Evolutionary conservation across 805 yeast species (phyloP), one percentile per base, ranked within the genome.

Genomic region (Kodamaea nitidulidarum): DNA sequence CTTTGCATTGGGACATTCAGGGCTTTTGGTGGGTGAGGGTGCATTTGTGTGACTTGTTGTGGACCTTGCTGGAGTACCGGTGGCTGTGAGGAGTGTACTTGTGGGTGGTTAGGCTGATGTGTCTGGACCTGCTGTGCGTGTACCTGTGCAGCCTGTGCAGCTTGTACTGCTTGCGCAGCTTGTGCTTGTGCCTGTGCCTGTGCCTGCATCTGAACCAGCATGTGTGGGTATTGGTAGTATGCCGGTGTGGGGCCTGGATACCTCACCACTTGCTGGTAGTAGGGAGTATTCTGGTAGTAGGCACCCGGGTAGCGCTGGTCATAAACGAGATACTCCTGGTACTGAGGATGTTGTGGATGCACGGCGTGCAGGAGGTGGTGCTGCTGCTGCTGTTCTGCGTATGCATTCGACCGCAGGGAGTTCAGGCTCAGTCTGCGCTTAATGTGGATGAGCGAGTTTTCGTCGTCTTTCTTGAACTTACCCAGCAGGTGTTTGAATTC

Each of bases 401-500:
- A 41, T 40, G 41, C 36, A 38, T 45, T 45, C 4, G 21, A 30
- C 7, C 58, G 44, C 25, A 49, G 50, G 28, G 48, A 41, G 40
- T 63, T 65, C 31, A 71, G 59, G 30, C 68, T 63, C 24, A 75
- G 67, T 35, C 81, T 56, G 47, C 81, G 55, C 49, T 71, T 73
- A 39, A 76, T 76, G 42, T 64, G 61, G 20, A 64, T 61, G 34
- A 76, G 55, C 4, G 70, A 58, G 18, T 54, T 54, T 45, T 71
- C 73, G 53, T 73, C 77, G 40, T 67, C 72, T 46, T 68, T 72
- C 38, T 63, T 61, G 50, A 76, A 76, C 43, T 65, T 69, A 3
- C 79, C 80, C 31, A 67, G 57, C 33, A 69, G 59, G 45, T 76
- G 81, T 43, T 75, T 71, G 56, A 76, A 76, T 50, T 76, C 81